These are phyloP conservation scores for Fusarium sp. DNA, from an alignment of 2,329 filamentous ascomycete species.

Conservation along the genomic window DNA sequence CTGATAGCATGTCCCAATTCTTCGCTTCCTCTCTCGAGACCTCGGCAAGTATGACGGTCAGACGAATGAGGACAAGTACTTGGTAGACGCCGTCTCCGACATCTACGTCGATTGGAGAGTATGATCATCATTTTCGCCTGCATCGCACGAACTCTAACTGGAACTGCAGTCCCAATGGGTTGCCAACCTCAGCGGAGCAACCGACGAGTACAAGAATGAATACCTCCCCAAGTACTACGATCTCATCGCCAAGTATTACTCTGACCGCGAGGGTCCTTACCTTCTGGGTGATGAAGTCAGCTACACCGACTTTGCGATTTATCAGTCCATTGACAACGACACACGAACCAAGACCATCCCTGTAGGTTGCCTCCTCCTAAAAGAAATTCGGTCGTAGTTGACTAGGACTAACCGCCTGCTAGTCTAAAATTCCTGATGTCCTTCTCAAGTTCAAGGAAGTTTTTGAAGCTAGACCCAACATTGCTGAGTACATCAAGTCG, in stretches of 20 bases:
- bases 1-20: constrained; percentile 5
- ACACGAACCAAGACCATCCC: constrained; percentile 12
- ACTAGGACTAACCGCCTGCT: fast-evolving
- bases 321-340: constrained; percentile 25
- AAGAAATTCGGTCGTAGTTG: fast-evolving
- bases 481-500: constrained; percentile 19
- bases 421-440: constrained; percentile 9
- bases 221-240: constrained; percentile 14
- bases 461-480: constrained; percentile 12
- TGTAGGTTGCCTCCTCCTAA: neutral
- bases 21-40: constrained; percentile 17
- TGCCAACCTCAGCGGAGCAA: neutral
- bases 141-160: fast-evolving
- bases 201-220: constrained; percentile 19
- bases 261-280: constrained; percentile 19
- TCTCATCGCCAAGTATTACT: constrained; percentile 12
- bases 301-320: constrained; percentile 21
- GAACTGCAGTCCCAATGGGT: neutral
- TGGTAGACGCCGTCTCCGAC: constrained; percentile 14
- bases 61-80: constrained; percentile 12
- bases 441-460: constrained; percentile 21
- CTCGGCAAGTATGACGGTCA: constrained; percentile 24
- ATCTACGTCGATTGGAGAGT: constrained; percentile 25
- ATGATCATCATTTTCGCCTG: fast-evolving
- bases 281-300: constrained; percentile 18